phyloP scores from a whole-genome alignment of 2,329 filamentous ascomycete species.

The Fusarium xyrophilum region DNA sequence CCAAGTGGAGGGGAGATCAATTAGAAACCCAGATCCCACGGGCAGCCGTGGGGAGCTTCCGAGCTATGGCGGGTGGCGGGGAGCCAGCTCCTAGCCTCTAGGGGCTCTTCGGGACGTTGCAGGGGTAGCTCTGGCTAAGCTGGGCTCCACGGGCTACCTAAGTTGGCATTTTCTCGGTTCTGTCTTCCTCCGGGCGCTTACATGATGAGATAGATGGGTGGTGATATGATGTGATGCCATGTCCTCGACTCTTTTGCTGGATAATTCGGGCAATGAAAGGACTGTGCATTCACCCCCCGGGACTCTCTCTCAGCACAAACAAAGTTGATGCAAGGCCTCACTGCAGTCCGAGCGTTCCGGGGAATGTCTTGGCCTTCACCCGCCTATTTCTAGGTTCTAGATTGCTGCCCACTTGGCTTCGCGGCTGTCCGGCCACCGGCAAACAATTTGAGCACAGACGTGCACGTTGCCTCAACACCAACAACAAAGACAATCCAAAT shows the following conservation, averaged over 20 bases:
- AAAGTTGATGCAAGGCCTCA: slow-evolving; percentile 2
- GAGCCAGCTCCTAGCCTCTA: slow-evolving; percentile 26
- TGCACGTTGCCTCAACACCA: slow-evolving; percentile 23
- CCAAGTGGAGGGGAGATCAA: slow-evolving; percentile 32
- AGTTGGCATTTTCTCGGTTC: slow-evolving; percentile 26
- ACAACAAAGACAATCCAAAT: slow-evolving; percentile 7
- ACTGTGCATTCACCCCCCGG: neutral
- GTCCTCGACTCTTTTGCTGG: neutral
- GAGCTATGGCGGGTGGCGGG: slow-evolving; percentile 39
- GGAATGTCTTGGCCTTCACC: slow-evolving; percentile 12
- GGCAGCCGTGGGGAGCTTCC: slow-evolving; percentile 37
- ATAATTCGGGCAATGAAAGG: neutral
- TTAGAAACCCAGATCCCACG: slow-evolving; percentile 25
- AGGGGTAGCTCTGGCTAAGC: slow-evolving; percentile 12
- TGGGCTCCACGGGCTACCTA: neutral
- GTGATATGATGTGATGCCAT: neutral
- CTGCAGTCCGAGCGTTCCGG: slow-evolving; percentile 26
- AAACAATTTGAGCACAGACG: slow-evolving; percentile 14
- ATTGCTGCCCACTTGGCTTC: slow-evolving; percentile 27
- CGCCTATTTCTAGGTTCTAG: slow-evolving; percentile 25
- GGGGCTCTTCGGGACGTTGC: slow-evolving; percentile 29
- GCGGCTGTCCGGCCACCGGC: slow-evolving; percentile 29
- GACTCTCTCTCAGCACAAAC: neutral
- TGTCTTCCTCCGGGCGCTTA: slow-evolving; percentile 7
- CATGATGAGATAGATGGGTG: neutral